Base-by-base conservation (phyloP, 768 basidiomycete species). In the Kwoniella newhampshirensis region DNA sequence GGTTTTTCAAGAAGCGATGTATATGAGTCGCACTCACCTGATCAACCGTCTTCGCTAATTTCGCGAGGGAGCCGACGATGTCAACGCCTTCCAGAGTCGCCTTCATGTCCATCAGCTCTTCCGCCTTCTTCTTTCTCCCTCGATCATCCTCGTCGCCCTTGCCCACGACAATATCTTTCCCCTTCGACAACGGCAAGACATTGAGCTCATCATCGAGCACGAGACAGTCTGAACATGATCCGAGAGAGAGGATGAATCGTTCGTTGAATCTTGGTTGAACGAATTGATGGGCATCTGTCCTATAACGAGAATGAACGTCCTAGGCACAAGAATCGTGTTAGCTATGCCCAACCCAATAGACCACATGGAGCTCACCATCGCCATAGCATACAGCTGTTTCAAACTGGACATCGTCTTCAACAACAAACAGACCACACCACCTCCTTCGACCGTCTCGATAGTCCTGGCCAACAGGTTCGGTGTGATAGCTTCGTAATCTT, bases 401-500 rank as follows among this genome's bases (percentile, higher is more conserved):
- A 98, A 79, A 46, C 90, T 93, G 20, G 86, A 83, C 96, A 99
- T 97, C 1, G 91, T 94, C 78, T 94, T 93, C 17, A 99, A 80
- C 46, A 99, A 79, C 23, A 98, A 77, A 2, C 97, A 87, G 1
- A 99, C 85, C 45, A 80, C 74, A 12, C 80, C 80, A 13, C 96
- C 96, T 13, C 96, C 96, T 72, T 98, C 91, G 1, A 99, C 94
- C 0, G 96, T 99, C 79, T 99, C 96, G 49, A 98, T 91, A 13
- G 96, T 97, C 58, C 94, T 82, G 3, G 96, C 96, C 40, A 98
- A 86, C 46, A 98, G 79, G 78, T 99, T 99, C 15, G 96, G 96
- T 1, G 96, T 99, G 60, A 99, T 85, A 4, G 96, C 94, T 74
- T 99, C 96, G 63, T 98, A 99, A 70, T 98, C 96, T 77, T 98